A percentile compares a stretch with the other conserved stretches of the same genome.
phyloP scores from a whole-genome alignment of 1,284 basidiomycete genomes.

The Moesziomyces parantarcticus region DNA sequence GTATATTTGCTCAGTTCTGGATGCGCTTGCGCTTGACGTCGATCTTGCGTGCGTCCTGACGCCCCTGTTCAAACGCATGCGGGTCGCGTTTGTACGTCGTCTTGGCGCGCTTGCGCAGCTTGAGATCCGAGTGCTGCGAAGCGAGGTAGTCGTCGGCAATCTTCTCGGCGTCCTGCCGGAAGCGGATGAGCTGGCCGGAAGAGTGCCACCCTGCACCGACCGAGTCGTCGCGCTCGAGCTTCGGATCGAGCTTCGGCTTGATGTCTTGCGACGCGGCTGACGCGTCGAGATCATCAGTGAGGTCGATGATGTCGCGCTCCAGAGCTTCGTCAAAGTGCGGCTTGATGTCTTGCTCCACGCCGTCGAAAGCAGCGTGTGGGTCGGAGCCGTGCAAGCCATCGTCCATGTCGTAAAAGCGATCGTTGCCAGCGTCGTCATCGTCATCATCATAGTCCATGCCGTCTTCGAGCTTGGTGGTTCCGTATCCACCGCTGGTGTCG shows the following conservation, averaged over 20 bases:
- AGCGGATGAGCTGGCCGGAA: conserved; percentile 40
- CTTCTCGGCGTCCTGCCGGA: conserved; percentile 44
- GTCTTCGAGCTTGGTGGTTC: conserved; percentile 1
- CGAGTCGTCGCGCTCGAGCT: not conserved
- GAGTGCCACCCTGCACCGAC: conserved; percentile 33
- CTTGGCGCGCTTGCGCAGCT: conserved; percentile 33
- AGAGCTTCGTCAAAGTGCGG: conserved; percentile 29
- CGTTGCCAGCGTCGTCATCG: conserved; percentile 13
- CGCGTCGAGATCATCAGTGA: conserved; percentile 10
- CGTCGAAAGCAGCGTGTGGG: not conserved
- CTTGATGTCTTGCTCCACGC: conserved; percentile 16
- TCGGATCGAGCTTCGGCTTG: conserved; percentile 14
- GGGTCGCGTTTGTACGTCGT: conserved; percentile 29
- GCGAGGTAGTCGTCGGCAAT: conserved; percentile 53
- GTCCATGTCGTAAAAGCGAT: conserved; percentile 22
- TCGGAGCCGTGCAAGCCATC: not conserved
- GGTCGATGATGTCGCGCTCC: conserved; percentile 22
- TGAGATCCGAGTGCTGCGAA: conserved; percentile 28
- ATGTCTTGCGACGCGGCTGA: conserved; percentile 1
- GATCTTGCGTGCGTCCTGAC: conserved; percentile 44
- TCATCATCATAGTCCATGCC: not conserved
- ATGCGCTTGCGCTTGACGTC: conserved; percentile 50
- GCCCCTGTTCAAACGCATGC: conserved; percentile 40
- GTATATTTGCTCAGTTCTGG: conserved; percentile 8
- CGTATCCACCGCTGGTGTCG: not conserved